Percentiles rank a stretch among this genome's conserved stretches.
Evolutionary conservation across 2,329 filamentous ascomycete genomes (phyloP).

Genomic region (Microsporum audouinii): DNA sequence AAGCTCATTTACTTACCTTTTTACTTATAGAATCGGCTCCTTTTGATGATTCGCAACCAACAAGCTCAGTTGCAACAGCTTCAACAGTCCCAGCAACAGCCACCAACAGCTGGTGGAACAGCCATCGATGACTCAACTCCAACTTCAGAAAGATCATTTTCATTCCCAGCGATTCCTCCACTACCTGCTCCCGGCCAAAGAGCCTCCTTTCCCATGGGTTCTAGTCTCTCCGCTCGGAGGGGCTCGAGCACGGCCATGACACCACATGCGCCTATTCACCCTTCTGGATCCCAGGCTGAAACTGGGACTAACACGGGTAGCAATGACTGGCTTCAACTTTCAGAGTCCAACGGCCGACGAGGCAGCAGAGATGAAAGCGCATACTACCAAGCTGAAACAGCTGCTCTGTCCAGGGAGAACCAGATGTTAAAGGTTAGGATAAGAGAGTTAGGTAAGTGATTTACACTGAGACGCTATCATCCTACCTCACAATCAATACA

Average conservation of each 20-base stretch:
- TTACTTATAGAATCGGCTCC: conserved; percentile 35
- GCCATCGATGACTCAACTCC: conserved; percentile 35
- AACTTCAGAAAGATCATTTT: conserved; percentile 32
- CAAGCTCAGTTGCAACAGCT: conserved; percentile 35
- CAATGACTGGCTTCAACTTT: conserved; percentile 2
- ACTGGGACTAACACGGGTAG: conserved; percentile 9
- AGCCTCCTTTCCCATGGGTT: conserved; percentile 27
- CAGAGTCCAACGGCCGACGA: conserved; percentile 21
- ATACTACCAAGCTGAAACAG: conserved; percentile 39
- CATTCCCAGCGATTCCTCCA: conserved; percentile 26
- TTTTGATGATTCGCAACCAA: conserved; percentile 39
- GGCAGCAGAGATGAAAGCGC: conserved; percentile 37
- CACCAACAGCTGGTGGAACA: conserved; percentile 22
- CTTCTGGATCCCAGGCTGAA: conserved; percentile 11
- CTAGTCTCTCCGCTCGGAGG: conserved; percentile 11
- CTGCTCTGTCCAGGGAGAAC: conserved; percentile 37
- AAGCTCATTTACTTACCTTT: conserved; percentile 8
- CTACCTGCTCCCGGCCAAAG: conserved; percentile 14
- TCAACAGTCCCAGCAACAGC: conserved; percentile 27
- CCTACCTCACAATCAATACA: background rate
- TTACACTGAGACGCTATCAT: background rate
- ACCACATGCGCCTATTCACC: background rate
- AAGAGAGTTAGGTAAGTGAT: conserved; percentile 34
- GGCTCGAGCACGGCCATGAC: background rate
- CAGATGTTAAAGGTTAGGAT: conserved; percentile 39